Evolutionary conservation across 2,329 filamentous ascomycete genomes (phyloP).

Genomic region (Orbilia quercus): DNA sequence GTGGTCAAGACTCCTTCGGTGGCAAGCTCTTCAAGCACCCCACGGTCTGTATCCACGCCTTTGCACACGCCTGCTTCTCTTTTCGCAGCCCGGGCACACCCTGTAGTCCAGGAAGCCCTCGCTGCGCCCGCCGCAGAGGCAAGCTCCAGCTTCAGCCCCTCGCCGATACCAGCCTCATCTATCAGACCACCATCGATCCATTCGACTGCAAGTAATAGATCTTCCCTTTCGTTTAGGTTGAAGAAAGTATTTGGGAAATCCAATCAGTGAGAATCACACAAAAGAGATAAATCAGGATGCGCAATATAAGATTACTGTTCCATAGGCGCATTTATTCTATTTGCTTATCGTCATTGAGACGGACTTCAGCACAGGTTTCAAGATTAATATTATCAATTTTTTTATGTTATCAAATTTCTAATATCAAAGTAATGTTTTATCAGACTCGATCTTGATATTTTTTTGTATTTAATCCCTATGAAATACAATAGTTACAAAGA

Average conservation of each 20-base stretch:
- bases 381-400: not conserved
- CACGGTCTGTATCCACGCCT: conserved; percentile 31
- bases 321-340: too few species aligned
- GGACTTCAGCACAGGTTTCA: not conserved
- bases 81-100: not conserved
- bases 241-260: conserved; percentile 38
- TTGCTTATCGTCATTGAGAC: not conserved
- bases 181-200: conserved; percentile 16
- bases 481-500: not conserved
- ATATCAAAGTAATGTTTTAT: not conserved
- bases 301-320: too few species aligned
- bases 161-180: conserved; percentile 9
- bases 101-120: not conserved
- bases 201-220: conserved; percentile 36
- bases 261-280: conserved; percentile 1
- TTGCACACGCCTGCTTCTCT: not conserved
- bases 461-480: not conserved
- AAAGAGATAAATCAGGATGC: too few species aligned
- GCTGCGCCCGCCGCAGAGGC: not conserved
- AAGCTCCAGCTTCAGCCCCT: conserved; percentile 3
- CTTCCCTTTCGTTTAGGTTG: conserved; percentile 44
- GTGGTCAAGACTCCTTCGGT: conserved; percentile 27
- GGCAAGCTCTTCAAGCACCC: conserved; percentile 4
- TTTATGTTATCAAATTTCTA: not conserved
- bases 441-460: not conserved